Evolutionary conservation across 2,329 filamentous ascomycete species (phyloP), one percentile per base, ranked within the genome.

Genomic region (Talaromyces rugulosus): DNA sequence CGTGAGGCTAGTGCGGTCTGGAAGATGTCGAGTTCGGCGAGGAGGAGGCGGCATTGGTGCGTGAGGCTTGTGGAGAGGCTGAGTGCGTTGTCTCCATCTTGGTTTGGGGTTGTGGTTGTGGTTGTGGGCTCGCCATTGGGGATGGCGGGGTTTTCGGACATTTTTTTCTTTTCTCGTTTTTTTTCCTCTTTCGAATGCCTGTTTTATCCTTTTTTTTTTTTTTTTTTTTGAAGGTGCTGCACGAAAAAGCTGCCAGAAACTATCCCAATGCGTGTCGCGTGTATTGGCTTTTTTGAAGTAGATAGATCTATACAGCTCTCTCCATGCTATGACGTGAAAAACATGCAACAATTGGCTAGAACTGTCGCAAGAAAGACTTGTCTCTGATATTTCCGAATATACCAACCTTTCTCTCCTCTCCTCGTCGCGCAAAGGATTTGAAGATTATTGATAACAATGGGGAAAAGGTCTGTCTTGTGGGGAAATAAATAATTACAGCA

Each of bases 1-100:
- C 70, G 71, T n/a, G 71, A 57, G 40, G 71, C 70, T 51, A 83
- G 69, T 55, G 78, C 74, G 16, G 69, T 59, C 64, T 80, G 76
- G 63, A 83, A 80, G 33, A 75, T 66, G 54, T 79, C 75, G 16
- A 84, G 67, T 65, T 83, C 81, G 16, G 70, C 64, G 34, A 83
- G 71, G 8, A 84, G 72, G 4, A 67, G 64, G 23, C 70, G 70
- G 64, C 78, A 80, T 72, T 76, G 70, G 58, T 72, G 62, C 11
- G 75, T 67, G 16, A 80, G 74, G 18, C 70, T 66, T 7, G 67
- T 60, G 5, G 74, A 72, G 33, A 77, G 68, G 3, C 18, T 31
- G 16, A 44, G 18, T 0, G 57, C 34, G 61, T 44, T 23, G 23
- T 23, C 23, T 23, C 23, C 14, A 18, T 36, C 40, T 23, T 27